A percentile compares a stretch with the other conserved stretches of the same genome.
Conservation (phyloP, 2,329 filamentous ascomycete species). For the Zalaria sp. region DNA sequence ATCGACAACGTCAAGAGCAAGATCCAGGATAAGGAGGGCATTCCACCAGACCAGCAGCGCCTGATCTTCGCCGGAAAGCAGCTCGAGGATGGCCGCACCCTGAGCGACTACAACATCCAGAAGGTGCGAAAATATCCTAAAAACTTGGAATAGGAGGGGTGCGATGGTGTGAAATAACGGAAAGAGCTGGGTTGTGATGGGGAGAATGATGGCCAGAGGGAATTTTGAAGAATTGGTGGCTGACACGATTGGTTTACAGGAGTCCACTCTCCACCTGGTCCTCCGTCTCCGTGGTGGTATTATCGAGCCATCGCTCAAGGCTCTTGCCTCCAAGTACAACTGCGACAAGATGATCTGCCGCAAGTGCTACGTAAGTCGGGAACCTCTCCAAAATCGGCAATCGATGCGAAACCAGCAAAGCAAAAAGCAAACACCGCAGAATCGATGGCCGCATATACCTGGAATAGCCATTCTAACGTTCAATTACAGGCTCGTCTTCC, state of each 20-base stretch:
- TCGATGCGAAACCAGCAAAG: no score
- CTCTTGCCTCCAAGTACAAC: constrained; percentile 98
- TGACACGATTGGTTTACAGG: constrained; percentile 36
- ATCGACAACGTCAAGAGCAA: constrained; percentile 99
- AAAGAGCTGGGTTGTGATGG: background rate
- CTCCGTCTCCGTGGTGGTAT: constrained; percentile 98
- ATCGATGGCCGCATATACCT: no score
- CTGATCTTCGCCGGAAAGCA: constrained; percentile 99
- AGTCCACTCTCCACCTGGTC: constrained; percentile 96
- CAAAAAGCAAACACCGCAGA: no score
- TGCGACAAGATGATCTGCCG: constrained; percentile 99
- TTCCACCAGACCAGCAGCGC: constrained; percentile 97
- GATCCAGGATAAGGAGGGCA: constrained; percentile 95
- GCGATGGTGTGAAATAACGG: background rate
- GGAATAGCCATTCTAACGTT: constrained; percentile 23
- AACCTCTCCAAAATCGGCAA: constrained; percentile 12
- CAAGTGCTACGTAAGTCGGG: constrained; percentile 85
- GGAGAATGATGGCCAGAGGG: background rate
- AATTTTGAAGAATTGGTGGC: constrained; percentile 1
- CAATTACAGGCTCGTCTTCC: constrained; percentile 58
- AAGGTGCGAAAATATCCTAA: constrained; percentile 48
- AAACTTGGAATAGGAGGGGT: background rate
- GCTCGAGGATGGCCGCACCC: constrained; percentile 97
- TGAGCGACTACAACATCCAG: constrained; percentile 99
- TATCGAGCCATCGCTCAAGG: constrained; percentile 98